phyloP scores from a whole-genome alignment of 2,329 filamentous ascomycete species.

The Sphaerulina vaccinii region DNA sequence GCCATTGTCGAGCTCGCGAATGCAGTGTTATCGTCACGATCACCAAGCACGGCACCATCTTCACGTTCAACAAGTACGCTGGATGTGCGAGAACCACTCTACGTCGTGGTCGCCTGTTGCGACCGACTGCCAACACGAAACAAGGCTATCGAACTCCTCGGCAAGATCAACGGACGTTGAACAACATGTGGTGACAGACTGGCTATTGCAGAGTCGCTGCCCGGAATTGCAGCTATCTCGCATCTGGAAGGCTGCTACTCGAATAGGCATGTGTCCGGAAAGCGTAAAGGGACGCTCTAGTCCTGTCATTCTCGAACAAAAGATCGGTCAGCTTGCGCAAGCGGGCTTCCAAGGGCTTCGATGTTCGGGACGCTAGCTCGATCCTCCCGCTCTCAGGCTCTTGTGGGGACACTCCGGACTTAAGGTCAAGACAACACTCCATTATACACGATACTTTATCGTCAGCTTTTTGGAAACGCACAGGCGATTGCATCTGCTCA shows the following conservation, averaged over 20 bases:
- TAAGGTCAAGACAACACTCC: not conserved
- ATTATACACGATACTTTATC: not conserved
- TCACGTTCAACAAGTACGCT: conserved; percentile 19
- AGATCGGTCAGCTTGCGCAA: not conserved
- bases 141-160: conserved; percentile 23
- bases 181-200: no score
- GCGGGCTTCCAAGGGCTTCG: not conserved
- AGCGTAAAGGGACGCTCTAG: not conserved
- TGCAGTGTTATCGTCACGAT: conserved; percentile 26
- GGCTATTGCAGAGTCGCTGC: not conserved
- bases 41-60: conserved; percentile 9
- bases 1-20: conserved; percentile 34
- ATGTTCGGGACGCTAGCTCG: not conserved
- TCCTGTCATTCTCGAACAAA: not conserved
- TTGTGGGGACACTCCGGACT: not conserved
- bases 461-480: not conserved
- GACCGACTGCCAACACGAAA: conserved; percentile 18
- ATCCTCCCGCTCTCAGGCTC: conserved; percentile 3
- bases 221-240: not conserved
- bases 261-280: not conserved
- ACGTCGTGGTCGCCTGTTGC: conserved; percentile 31
- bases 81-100: conserved; percentile 30
- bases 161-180: conserved; percentile 11
- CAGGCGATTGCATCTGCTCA: no score
- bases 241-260: not conserved